Percentiles rank a stretch among this genome's conserved stretches.
Conservation (phyloP, 139 green algal genomes). For the Tetradesmus obliquus region DNA sequence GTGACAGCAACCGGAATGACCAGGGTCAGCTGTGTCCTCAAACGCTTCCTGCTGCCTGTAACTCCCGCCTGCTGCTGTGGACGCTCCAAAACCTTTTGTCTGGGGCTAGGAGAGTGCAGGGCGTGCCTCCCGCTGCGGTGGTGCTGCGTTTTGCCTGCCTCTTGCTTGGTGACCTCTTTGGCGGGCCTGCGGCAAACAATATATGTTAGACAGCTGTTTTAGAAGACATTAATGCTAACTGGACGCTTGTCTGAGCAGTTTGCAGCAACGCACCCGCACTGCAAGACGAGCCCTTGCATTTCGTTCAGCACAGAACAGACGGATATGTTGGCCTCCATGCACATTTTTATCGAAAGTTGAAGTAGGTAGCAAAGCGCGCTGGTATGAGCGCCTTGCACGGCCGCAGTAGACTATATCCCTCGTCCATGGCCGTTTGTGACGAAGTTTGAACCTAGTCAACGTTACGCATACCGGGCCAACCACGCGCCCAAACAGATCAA, state of each 20-base stretch:
- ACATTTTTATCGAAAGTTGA: background rate
- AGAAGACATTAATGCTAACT: background rate
- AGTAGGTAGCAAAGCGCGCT: background rate
- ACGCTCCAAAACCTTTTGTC: background rate
- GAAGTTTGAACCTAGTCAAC: background rate
- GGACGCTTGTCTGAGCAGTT: background rate
- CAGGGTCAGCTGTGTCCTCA: background rate
- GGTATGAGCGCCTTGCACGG: background rate
- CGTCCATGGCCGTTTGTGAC: background rate
- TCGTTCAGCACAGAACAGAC: background rate
- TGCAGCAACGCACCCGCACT: background rate
- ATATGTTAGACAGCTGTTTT: background rate
- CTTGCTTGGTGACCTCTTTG: background rate
- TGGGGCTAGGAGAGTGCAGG: background rate
- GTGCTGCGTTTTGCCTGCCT: background rate
- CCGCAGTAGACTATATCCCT: background rate
- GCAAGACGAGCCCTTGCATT: background rate
- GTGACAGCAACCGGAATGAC: constrained; percentile 1
- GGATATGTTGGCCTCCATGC: background rate
- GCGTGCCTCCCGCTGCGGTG: background rate
- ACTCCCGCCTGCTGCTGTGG: background rate
- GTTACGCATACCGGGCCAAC: background rate
- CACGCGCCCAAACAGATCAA: background rate
- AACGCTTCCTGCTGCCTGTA: background rate
- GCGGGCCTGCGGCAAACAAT: background rate